Evolutionary conservation across 83 land plant genomes (phyloP), one percentile per base, ranked within the genome.

Genomic region (Picea engelmannii): DNA sequence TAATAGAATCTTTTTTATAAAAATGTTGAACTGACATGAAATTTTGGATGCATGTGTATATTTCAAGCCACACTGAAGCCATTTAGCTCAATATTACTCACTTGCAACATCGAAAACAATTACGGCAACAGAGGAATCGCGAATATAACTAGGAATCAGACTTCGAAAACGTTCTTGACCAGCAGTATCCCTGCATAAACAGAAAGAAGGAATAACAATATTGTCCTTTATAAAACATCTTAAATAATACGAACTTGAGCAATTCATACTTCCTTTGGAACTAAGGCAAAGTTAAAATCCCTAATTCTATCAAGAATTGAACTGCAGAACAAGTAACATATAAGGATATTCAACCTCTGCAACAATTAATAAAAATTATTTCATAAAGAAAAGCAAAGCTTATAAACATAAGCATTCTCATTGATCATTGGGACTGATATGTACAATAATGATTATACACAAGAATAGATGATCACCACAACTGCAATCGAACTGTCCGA

Each of bases 101-200:
- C 96, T 94, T 49, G 95, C 85, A 25, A 94, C 95, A 87, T 94
- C 96, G 83, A 87, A 94, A 38, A 94, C 96, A 83, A 94, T 89
- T 3, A 94, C 95, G 23, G 96, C 96, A 78, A 94, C 95, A 62
- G 96, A 93, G 44, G 95, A 93, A 78, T 93, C 96, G 68, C 96
- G 88, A 58, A 93, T 93, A 84, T 93, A 93, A 82, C 96, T 93
- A 23, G 96, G 96, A 80, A 93, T 93, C n/a, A 93, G 90, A 85
- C 96, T 93, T 81, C 96, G 84, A 83, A 93, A 93, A 63, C 96
- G 91, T 78, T 93, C 96, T 75, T 93, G 96, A 11, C 96, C 96
- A 76, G 96, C 96, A 62, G 96, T 93, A 80, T 93, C 96, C 96
- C 96, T 93, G 82, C 42, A 85, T 9, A 61, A 25, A 75, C 76